phyloP scores from a whole-genome alignment of 768 basidiomycete genomes.

The Royoungia palumana region DNA sequence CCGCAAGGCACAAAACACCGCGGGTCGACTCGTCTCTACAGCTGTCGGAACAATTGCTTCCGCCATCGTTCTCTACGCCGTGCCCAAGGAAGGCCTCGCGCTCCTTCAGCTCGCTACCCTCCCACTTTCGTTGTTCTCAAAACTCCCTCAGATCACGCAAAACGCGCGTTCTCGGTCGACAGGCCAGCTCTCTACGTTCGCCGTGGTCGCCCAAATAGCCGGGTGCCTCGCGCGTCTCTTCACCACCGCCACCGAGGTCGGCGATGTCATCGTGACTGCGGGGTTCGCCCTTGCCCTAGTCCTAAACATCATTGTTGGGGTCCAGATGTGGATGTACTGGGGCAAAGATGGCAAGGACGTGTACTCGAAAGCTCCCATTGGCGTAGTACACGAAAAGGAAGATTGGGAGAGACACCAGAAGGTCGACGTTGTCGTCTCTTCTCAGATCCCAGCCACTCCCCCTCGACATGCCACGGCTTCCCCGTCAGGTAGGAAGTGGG shows the following conservation, averaged over 20 bases:
- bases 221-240: constrained; percentile 92
- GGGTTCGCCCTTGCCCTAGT: constrained; percentile 81
- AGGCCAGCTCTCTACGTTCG: constrained; percentile 92
- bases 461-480: constrained; percentile 41
- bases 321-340: constrained; percentile 85
- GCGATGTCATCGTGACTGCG: constrained; percentile 74
- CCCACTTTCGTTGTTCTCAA: constrained; percentile 88
- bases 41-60: constrained; percentile 33
- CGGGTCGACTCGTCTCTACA: constrained; percentile 31
- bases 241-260: constrained; percentile 88
- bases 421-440: constrained; percentile 44
- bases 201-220: constrained; percentile 80
- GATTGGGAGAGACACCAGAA: constrained; percentile 26
- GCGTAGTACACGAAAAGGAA: constrained; percentile 27
- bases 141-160: constrained; percentile 88
- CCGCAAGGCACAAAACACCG: constrained; percentile 23
- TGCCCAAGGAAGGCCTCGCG: constrained; percentile 53
- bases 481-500: constrained; percentile 62
- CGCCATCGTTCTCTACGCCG: constrained; percentile 41
- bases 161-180: constrained; percentile 76
- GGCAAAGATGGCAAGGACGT: constrained; percentile 45
- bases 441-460: constrained; percentile 42
- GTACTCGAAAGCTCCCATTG: constrained; percentile 16
- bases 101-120: constrained; percentile 82
- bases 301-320: constrained; percentile 80